A percentile compares a stretch with the other conserved stretches of the same genome.
These are phyloP conservation scores for Fonsecaea monophora DNA, from an alignment of 2,329 filamentous ascomycete species.

Conservation along the genomic window DNA sequence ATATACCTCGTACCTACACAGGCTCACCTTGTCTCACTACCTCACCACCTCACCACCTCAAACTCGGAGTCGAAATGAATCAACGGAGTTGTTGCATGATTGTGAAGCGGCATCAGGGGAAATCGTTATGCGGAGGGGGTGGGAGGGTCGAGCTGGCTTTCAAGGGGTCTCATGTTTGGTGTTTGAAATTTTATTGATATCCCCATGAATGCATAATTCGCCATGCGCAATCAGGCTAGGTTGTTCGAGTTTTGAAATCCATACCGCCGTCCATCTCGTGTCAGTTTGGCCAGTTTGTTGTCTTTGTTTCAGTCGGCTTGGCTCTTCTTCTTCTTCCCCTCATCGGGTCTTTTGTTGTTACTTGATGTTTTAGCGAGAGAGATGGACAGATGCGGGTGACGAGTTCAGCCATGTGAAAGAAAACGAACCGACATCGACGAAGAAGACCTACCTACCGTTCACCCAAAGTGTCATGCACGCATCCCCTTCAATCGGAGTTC, in stretches of 20 bases:
- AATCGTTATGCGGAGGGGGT: neutral
- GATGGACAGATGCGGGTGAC: too few species aligned
- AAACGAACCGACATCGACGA: too few species aligned
- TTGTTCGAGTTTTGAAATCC: neutral
- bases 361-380: neutral
- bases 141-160: neutral
- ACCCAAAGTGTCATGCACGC: too few species aligned
- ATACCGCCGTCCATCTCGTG: neutral
- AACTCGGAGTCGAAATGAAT: neutral
- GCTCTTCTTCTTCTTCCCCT: neutral
- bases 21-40: neutral
- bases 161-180: neutral
- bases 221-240: neutral
- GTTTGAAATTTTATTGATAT: conserved; percentile 1
- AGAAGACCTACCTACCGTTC: too few species aligned
- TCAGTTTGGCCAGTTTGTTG: neutral
- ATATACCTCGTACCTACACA: neutral
- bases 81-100: neutral
- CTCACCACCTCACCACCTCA: neutral
- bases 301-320: neutral
- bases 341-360: neutral
- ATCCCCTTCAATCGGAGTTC: too few species aligned
- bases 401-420: too few species aligned
- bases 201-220: neutral
- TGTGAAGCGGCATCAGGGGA: neutral